Base-by-base conservation (phyloP, 1,284 basidiomycete species). In the Puccinia triticina region DNA sequence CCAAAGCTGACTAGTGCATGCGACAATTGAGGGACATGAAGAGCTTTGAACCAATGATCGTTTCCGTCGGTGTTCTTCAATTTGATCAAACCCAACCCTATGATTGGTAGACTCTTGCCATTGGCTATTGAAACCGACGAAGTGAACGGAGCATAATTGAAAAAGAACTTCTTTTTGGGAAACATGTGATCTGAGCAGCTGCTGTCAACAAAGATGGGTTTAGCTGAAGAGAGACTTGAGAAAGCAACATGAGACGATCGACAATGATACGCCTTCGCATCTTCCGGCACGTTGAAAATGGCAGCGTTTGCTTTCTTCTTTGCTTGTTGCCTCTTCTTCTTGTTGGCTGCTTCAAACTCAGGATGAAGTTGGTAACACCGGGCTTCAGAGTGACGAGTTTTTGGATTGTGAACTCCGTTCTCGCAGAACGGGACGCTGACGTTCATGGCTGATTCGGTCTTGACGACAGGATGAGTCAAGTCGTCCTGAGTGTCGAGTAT, bases 291-390 rank as follows among this genome's bases (percentile, higher is more conserved):
- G 14, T 46, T 46, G 43, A 14, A 8, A 7, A 46, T 7, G 43
- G 43, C 43, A 46, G 14, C 14, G 43, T 46, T 46, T 46, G 43
- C 43, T 14, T 46, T 46, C 14, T 46, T 46, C 43, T 46, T 46
- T 46, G 43, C 43, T 46, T n/a, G n/a, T n/a, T n/a, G n/a, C n/a
- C n/a, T n/a, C n/a, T n/a, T n/a, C n/a, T n/a, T n/a, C n/a, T 46
- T 46, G 43, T 46, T 8, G 43, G 43, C 7, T 46, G 43, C 64
- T 21, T 67, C 40, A 10, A 67, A 23, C n/a, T 67, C 64, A 21
- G 64, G 64, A 40, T 67, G 64, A 18, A 67, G 16, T 67, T 67
- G 34, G 40, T 40, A 67, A 26, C 64, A 67, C 29, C 64, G 10
- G 2, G 18, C 3, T 40, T 37, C 11, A 8, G 64, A 43, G 18